Conservation (phyloP, 2,329 filamentous ascomycete genomes). For the Alternaria ventricosa region DNA sequence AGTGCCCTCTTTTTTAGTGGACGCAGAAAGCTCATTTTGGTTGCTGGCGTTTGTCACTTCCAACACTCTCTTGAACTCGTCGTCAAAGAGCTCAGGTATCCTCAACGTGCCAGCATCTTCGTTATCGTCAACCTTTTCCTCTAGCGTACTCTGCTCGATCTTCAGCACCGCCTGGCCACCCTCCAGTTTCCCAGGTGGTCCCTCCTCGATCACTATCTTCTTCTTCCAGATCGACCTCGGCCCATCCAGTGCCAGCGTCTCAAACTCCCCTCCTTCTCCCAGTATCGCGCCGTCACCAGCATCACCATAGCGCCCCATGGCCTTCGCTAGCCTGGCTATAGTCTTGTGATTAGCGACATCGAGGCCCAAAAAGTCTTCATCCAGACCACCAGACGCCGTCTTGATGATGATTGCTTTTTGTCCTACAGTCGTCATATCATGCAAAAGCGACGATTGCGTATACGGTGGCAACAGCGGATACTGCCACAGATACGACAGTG, state of each 20-base stretch:
- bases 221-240: constrained; percentile 75
- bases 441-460: constrained; percentile 63
- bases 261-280: constrained; percentile 95
- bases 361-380: constrained; percentile 80
- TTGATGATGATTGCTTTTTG: constrained; percentile 94
- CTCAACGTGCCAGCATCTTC: constrained; percentile 50
- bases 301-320: constrained; percentile 71
- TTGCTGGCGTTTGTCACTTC: constrained; percentile 3
- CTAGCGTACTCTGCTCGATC: constrained; percentile 64
- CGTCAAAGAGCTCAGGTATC: constrained; percentile 72
- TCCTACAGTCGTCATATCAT: constrained; percentile 79
- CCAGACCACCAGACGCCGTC: constrained; percentile 87
- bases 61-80: constrained; percentile 59
- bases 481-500: constrained; percentile 91
- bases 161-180: constrained; percentile 79
- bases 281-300: constrained; percentile 72
- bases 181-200: constrained; percentile 66
- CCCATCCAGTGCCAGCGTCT: constrained; percentile 87
- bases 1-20: constrained; percentile 11
- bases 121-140: constrained; percentile 49
- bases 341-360: constrained; percentile 69
- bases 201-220: constrained; percentile 68
- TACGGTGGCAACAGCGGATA: constrained; percentile 74
- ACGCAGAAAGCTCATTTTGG: constrained; percentile 5
- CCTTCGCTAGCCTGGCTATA: constrained; percentile 57